A percentile compares a stretch with the other conserved stretches of the same genome.
phyloP scores from a whole-genome alignment of 768 basidiomycete species.

The Amyloporia xantha region DNA sequence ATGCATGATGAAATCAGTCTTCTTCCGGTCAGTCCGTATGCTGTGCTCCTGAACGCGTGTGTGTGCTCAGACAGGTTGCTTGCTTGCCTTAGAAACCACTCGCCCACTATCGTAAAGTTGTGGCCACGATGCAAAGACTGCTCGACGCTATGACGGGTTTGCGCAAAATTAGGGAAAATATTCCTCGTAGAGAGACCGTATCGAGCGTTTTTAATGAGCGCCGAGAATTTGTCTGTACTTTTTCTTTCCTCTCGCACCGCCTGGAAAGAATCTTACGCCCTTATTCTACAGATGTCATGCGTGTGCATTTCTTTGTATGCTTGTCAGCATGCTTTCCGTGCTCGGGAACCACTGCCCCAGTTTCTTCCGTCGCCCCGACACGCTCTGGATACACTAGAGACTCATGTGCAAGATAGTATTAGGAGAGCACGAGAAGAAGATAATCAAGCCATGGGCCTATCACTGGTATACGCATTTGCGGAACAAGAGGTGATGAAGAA shows the following conservation, averaged over 20 bases:
- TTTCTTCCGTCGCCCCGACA: conserved; percentile 41
- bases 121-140: conserved; percentile 32
- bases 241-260: background rate
- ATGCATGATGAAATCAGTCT: conserved; percentile 45
- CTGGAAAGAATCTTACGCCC: background rate
- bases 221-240: conserved; percentile 32
- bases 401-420: conserved; percentile 29
- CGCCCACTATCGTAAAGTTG: conserved; percentile 33
- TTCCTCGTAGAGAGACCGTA: conserved; percentile 38
- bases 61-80: background rate
- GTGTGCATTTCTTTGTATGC: conserved; percentile 43
- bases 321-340: conserved; percentile 41
- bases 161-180: conserved; percentile 41
- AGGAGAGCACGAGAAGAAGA: conserved; percentile 21
- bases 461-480: conserved; percentile 36
- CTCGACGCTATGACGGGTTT: conserved; percentile 40
- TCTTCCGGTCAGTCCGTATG: conserved; percentile 31
- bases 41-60: background rate
- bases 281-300: conserved; percentile 32
- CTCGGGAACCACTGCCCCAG: conserved; percentile 41
- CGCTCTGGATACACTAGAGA: conserved; percentile 31
- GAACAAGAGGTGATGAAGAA: conserved; percentile 36
- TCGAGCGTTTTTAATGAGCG: conserved; percentile 32
- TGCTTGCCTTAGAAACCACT: conserved; percentile 36
- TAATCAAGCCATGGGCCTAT: conserved; percentile 28